A percentile compares a stretch with the other conserved stretches of the same genome.
Evolutionary conservation across 2,329 filamentous ascomycete species (phyloP).

Genomic region (Calonectria hawksworthii): DNA sequence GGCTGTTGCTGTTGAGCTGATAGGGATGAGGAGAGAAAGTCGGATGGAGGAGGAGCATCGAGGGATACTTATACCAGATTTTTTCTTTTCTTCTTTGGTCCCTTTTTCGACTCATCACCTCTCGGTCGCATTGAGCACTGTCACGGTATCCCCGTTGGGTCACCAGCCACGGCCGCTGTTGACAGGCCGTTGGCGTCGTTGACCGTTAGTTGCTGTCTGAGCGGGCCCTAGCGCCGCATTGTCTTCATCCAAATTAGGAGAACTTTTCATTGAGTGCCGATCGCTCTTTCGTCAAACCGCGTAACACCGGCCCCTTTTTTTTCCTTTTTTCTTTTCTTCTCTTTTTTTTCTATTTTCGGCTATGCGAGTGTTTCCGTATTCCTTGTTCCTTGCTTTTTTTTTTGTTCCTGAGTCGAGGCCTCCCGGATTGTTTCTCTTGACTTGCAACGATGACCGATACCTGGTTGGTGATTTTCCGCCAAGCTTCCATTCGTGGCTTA

Average conservation of each 20-base stretch:
- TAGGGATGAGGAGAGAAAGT: background rate
- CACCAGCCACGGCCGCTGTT: background rate
- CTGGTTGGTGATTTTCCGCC: background rate
- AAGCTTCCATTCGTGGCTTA: background rate
- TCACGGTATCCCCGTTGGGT: background rate
- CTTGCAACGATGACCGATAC: background rate
- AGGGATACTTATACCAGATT: background rate
- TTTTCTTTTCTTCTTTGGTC: background rate
- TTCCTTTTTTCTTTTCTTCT: background rate
- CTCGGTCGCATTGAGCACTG: background rate
- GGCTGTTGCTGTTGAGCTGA: conserved; percentile 6
- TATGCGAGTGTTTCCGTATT: background rate
- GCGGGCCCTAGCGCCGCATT: background rate
- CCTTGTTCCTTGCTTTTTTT: background rate
- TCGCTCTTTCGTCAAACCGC: background rate
- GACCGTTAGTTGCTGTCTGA: background rate
- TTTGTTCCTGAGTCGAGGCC: background rate
- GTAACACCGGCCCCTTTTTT: background rate
- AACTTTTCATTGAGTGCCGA: background rate
- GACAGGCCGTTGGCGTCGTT: background rate
- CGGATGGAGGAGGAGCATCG: background rate
- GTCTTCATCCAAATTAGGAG: background rate
- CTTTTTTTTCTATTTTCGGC: background rate
- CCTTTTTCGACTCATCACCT: background rate
- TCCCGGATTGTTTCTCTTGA: background rate